phyloP scores from a whole-genome alignment of 2,329 filamentous ascomycete genomes.

The Acephala macrosclerotiorum region DNA sequence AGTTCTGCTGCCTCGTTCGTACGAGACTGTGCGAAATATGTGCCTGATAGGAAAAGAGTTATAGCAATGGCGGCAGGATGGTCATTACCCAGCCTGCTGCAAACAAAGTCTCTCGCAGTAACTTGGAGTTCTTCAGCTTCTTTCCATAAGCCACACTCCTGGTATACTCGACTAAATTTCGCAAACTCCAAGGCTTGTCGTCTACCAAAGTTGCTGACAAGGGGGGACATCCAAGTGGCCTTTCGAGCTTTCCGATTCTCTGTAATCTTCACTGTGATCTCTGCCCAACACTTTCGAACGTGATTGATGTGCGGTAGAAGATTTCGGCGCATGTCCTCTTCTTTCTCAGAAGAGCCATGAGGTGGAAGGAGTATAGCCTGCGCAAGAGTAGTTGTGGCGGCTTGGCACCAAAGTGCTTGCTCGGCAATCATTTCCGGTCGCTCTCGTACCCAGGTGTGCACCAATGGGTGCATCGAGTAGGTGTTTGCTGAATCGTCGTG shows the following conservation, averaged over 20 bases:
- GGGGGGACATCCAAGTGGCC: conserved; percentile 16
- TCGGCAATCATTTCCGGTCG: conserved; percentile 39
- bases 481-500: conserved; percentile 33
- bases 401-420: conserved; percentile 43
- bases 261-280: conserved; percentile 10
- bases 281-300: conserved; percentile 31
- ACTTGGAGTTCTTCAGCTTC: conserved; percentile 41
- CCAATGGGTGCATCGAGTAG: conserved; percentile 45
- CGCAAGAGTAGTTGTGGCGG: conserved; percentile 38
- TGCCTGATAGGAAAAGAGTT: conserved; percentile 36
- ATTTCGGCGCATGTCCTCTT: conserved; percentile 33
- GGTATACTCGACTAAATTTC: conserved; percentile 43
- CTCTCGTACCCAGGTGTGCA: conserved; percentile 45
- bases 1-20: conserved; percentile 39
- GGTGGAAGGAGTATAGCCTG: conserved; percentile 41
- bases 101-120: conserved; percentile 37
- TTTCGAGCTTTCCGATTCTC: conserved; percentile 29
- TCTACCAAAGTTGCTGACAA: not conserved
- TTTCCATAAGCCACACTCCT: conserved; percentile 34
- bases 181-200: conserved; percentile 31
- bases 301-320: conserved; percentile 42
- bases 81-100: conserved; percentile 35
- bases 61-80: conserved; percentile 36
- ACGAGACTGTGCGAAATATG: conserved; percentile 32
- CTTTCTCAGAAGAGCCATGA: conserved; percentile 23